Conservation (phyloP, 129 eudicot species). For the Erigeron canadensis region DNA sequence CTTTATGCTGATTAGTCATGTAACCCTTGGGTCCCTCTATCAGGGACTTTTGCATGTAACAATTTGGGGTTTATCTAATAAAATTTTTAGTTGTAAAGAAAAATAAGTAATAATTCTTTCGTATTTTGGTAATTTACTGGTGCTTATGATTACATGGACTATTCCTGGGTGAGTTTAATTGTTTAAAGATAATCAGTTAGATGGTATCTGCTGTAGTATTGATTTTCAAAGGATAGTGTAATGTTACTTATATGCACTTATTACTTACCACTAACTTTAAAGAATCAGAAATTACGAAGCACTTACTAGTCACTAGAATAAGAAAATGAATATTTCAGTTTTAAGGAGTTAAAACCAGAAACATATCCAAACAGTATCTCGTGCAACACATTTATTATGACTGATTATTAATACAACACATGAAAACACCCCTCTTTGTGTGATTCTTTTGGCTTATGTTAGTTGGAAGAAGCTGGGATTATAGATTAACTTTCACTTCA, state of each 20-base stretch:
- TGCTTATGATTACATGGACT: no score
- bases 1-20: no score
- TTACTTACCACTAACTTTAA: not conserved
- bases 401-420: not conserved
- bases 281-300: not conserved
- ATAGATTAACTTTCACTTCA: slow-evolving; percentile 15
- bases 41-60: no score
- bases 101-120: not conserved
- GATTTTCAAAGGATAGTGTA: not conserved
- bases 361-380: not conserved
- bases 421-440: not conserved
- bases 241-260: not conserved
- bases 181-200: no score
- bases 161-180: no score
- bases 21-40: no score
- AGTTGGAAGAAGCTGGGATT: not conserved
- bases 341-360: not conserved
- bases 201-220: not conserved
- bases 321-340: not conserved
- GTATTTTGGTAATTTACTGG: not conserved
- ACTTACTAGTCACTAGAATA: not conserved
- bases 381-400: not conserved
- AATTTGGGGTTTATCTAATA: no score
- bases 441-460: not conserved
- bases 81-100: no score